phyloP scores from a whole-genome alignment of 345 rosid genomes.

The Salix udensis region DNA sequence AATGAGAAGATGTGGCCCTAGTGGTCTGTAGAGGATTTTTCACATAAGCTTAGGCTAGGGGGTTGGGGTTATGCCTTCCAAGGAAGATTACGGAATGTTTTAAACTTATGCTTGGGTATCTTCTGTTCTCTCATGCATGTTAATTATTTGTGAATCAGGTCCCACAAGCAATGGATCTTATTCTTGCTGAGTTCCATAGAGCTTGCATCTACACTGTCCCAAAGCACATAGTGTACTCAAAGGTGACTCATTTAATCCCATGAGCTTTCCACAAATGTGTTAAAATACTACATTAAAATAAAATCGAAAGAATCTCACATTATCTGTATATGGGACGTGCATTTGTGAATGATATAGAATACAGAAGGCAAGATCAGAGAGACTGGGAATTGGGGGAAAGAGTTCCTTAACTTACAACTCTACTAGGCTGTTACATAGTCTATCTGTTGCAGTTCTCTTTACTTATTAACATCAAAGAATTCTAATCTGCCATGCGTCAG shows the following conservation, averaged over 20 bases:
- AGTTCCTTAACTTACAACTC: background rate
- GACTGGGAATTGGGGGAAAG: background rate
- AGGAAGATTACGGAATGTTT: background rate
- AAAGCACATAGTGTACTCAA: conserved; percentile 58
- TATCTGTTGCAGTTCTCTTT: background rate
- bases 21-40: background rate
- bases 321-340: background rate
- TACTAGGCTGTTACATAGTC: background rate
- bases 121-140: background rate
- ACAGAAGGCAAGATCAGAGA: background rate
- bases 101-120: background rate
- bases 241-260: conserved; percentile 40
- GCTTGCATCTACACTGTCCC: conserved; percentile 91
- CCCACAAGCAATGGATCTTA: conserved; percentile 72
- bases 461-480: background rate
- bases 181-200: conserved; percentile 82
- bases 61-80: background rate
- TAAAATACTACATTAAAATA: background rate
- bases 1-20: background rate
- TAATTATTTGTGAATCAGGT: conserved; percentile 42
- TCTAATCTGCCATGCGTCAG: background rate
- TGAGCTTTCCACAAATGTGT: background rate
- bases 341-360: background rate
- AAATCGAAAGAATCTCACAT: background rate
- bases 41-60: background rate